Conservation (phyloP, 352 stramenopile species). For the Blastocystis sp. region DNA sequence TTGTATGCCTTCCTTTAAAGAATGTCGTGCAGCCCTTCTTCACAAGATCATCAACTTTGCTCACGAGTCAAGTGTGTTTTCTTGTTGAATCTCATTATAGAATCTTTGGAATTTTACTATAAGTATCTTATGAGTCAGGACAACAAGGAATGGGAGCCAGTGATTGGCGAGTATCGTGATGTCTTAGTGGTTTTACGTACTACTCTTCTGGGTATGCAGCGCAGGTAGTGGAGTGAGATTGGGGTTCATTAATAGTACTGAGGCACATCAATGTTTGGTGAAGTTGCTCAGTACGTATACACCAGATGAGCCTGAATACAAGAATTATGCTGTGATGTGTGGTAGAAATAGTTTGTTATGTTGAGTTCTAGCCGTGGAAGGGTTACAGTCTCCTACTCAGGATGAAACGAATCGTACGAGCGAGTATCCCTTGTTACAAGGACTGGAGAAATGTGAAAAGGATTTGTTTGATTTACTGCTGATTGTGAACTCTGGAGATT, state of each 20-base stretch:
- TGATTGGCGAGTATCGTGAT: slow-evolving; percentile 25
- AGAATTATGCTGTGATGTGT: not conserved
- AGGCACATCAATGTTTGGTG: slow-evolving; percentile 27
- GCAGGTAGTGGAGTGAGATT: not conserved
- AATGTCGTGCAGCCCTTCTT: slow-evolving; percentile 25
- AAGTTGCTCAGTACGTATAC: slow-evolving; percentile 47
- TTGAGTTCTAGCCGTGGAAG: not conserved
- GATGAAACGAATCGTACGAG: not conserved
- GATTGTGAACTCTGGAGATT: slow-evolving; percentile 42
- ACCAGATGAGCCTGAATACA: slow-evolving; percentile 9
- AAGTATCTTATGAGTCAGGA: slow-evolving; percentile 42
- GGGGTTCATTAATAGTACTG: not conserved
- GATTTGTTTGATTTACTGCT: not conserved
- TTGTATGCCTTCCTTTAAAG: slow-evolving; percentile 51
- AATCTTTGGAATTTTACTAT: slow-evolving; percentile 45
- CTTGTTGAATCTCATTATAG: not conserved
- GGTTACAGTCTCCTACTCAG: not conserved
- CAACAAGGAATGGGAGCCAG: slow-evolving; percentile 31
- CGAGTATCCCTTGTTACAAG: not conserved
- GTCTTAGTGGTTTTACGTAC: not conserved
- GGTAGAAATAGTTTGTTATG: not conserved
- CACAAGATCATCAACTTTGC: slow-evolving; percentile 40
- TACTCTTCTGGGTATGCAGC: slow-evolving; percentile 1
- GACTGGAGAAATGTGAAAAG: not conserved
- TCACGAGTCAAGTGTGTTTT: slow-evolving; percentile 40